phyloP scores from a whole-genome alignment of 163 green algal species.

The Chlorella variabilis region DNA sequence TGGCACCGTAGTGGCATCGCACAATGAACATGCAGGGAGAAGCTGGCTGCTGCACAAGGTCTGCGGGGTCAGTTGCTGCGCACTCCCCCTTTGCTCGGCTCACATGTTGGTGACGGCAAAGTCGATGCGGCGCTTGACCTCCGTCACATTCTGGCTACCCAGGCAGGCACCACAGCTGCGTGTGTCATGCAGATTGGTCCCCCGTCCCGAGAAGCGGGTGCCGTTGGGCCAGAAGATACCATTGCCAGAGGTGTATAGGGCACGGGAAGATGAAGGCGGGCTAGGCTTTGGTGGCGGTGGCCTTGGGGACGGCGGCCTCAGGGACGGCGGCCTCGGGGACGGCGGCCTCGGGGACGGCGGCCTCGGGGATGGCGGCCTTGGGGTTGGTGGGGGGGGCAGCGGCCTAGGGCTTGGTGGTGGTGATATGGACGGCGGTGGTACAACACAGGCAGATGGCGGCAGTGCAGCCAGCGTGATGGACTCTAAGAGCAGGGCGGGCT shows the following conservation, averaged over 20 bases:
- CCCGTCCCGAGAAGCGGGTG: not conserved
- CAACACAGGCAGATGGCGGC: not conserved
- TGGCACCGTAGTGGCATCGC: not conserved
- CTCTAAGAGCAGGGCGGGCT: not conserved
- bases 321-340: not conserved
- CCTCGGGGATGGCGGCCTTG: too few species aligned
- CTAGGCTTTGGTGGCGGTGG: not conserved
- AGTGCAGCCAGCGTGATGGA: not conserved
- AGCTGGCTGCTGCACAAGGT: not conserved
- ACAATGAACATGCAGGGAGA: too few species aligned
- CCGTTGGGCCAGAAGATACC: slow-evolving; percentile 6
- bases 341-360: too few species aligned
- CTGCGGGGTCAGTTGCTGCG: too few species aligned
- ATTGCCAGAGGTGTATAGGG: not conserved
- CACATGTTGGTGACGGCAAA: slow-evolving; percentile 3
- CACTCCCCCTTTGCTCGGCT: too few species aligned
- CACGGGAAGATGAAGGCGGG: not conserved
- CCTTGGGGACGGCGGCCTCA: not conserved
- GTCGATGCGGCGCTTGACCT: not conserved
- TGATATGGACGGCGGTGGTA: too few species aligned
- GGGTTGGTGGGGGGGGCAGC: not conserved
- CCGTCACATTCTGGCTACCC: not conserved
- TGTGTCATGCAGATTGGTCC: not conserved
- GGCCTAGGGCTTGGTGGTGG: not conserved
- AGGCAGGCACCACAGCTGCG: not conserved